Percentiles rank a stretch among this genome's conserved stretches.
phyloP scores from a whole-genome alignment of 176 grass and related monocot genomes.

The Oryza glumipatula region DNA sequence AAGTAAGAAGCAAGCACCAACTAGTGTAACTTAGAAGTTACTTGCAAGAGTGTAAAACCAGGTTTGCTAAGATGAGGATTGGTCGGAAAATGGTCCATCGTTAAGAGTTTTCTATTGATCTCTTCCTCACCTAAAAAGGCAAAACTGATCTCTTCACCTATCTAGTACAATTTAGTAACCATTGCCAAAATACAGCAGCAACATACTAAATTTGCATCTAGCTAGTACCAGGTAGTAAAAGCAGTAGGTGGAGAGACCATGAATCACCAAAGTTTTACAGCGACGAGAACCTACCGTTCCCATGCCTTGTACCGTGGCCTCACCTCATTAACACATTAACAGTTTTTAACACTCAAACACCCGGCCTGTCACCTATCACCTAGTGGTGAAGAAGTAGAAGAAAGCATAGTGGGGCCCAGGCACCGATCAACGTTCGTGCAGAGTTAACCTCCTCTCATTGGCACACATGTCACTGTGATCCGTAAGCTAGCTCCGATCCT shows the following conservation, averaged over 20 bases:
- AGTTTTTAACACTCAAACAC: no score
- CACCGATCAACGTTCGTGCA: background rate
- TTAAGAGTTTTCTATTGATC: background rate
- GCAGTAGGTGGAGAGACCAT: conserved; percentile 10
- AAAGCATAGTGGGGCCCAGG: background rate
- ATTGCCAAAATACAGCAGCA: background rate
- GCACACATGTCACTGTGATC: background rate
- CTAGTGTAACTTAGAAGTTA: background rate
- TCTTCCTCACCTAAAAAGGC: background rate
- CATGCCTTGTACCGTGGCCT: background rate
- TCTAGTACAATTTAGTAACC: no score
- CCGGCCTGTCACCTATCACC: conserved; percentile 24
- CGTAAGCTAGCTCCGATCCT: background rate
- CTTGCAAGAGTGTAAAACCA: conserved; percentile 1
- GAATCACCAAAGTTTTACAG: conserved; percentile 26
- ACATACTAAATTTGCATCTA: background rate
- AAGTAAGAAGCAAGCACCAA: background rate
- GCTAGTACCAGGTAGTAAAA: background rate
- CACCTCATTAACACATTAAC: background rate
- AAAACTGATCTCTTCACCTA: no score
- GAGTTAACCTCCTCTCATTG: conserved; percentile 2
- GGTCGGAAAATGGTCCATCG: background rate
- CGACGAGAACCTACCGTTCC: conserved; percentile 20
- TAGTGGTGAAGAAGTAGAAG: conserved; percentile 3
- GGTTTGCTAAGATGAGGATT: background rate